Conservation (phyloP, 106 monocot genomes). For the Vanilla planifolia region DNA sequence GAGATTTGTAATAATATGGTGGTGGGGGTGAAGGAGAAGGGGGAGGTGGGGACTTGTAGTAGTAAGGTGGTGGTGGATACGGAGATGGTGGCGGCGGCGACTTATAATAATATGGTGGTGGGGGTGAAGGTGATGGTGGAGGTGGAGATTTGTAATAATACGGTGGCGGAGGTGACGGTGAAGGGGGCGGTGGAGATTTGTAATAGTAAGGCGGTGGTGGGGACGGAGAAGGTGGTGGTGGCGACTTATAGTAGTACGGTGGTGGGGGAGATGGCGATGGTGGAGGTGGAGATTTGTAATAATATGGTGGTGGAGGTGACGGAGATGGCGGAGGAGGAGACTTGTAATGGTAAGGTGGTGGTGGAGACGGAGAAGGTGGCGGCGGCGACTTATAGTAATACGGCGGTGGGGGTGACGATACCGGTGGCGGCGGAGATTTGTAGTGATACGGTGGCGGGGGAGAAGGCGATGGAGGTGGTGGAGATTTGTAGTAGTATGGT, state of each 20-base stretch:
- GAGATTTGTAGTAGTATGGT: slow-evolving; percentile 9
- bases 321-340: neutral
- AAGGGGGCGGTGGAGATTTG: slow-evolving; percentile 23
- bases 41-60: slow-evolving; percentile 10
- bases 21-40: slow-evolving; percentile 12
- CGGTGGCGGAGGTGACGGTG: neutral
- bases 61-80: slow-evolving; percentile 16
- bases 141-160: slow-evolving; percentile 12
- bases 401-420: slow-evolving; percentile 14
- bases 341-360: neutral
- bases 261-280: neutral
- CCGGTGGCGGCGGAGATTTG: slow-evolving; percentile 24
- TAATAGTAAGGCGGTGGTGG: slow-evolving; percentile 26
- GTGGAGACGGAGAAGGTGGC: neutral
- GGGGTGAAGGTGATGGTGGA: slow-evolving; percentile 11
- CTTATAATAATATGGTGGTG: slow-evolving; percentile 27
- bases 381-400: slow-evolving; percentile 25
- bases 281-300: no score
- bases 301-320: neutral
- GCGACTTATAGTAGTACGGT: neutral
- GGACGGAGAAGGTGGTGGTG: neutral
- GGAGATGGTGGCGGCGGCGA: slow-evolving; percentile 1
- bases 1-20: slow-evolving; percentile 18
- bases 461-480: slow-evolving; percentile 4
- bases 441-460: slow-evolving; percentile 18